Conservation (phyloP, 179 eudicot genomes). For the Camellia oleifera region DNA sequence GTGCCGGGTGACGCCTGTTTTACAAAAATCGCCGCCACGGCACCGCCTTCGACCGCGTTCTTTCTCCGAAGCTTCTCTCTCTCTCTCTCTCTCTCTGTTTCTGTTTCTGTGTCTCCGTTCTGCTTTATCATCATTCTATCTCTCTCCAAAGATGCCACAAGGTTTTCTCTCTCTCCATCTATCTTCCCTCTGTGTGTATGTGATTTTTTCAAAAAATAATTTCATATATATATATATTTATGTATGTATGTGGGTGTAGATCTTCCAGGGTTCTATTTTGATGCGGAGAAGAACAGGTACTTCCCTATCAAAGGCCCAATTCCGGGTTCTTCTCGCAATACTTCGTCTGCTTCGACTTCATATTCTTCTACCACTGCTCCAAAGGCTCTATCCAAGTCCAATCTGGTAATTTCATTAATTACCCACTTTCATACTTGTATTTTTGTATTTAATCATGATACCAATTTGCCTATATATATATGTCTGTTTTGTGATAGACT, state of each 20-base stretch:
- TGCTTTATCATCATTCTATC: neutral
- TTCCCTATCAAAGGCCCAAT: conserved; percentile 53
- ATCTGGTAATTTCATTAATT: neutral
- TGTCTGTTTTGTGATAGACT: too few species aligned
- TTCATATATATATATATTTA: neutral
- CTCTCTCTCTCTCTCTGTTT: neutral
- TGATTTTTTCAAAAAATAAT: neutral
- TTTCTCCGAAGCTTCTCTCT: too few species aligned
- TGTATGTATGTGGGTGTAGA: conserved; percentile 25
- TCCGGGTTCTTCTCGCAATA: conserved; percentile 44
- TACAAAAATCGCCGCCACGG: too few species aligned
- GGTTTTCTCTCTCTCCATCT: conserved; percentile 3
- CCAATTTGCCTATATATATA: neutral
- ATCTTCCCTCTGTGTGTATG: neutral
- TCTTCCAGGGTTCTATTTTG: conserved; percentile 60
- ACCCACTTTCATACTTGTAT: neutral
- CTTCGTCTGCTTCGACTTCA: conserved; percentile 20
- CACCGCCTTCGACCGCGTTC: too few species aligned
- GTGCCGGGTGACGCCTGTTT: too few species aligned
- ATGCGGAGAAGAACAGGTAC: conserved; percentile 56
- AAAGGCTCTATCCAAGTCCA: neutral
- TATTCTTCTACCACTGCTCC: neutral
- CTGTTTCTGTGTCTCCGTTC: neutral
- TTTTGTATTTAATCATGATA: neutral
- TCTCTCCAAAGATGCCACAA: conserved; percentile 16